Evolutionary conservation across 768 basidiomycete genomes (phyloP).

Genomic region (Russula sp.): DNA sequence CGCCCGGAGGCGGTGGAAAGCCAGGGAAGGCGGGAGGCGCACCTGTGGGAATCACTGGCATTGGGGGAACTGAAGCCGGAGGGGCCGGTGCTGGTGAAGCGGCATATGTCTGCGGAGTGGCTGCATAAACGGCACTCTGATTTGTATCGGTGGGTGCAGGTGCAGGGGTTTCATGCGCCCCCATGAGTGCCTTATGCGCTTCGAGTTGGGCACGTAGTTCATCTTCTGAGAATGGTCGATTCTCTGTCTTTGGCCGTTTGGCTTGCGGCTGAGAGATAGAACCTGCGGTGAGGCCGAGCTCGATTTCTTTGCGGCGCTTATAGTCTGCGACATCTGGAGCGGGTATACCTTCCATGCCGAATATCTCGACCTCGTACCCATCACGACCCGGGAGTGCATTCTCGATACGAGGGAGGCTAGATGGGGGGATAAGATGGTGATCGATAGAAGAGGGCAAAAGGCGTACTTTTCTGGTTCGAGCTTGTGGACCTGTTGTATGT

Average conservation of each 20-base stretch:
- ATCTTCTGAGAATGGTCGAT: conserved; percentile 72
- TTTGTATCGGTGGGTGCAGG: conserved; percentile 43
- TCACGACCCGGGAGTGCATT: conserved; percentile 96
- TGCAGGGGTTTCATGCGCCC: conserved; percentile 44
- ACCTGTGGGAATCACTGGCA: conserved; percentile 45
- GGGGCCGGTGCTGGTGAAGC: conserved; percentile 40
- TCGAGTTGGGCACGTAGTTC: conserved; percentile 82
- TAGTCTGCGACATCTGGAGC: conserved; percentile 93
- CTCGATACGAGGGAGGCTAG: conserved; percentile 81
- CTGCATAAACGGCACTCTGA: conserved; percentile 65
- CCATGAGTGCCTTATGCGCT: conserved; percentile 93
- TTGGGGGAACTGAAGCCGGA: conserved; percentile 34
- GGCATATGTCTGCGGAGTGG: conserved; percentile 69
- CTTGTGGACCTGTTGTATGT: conserved; percentile 98
- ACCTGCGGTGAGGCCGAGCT: conserved; percentile 80
- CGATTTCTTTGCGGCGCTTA: conserved; percentile 92
- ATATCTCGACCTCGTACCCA: conserved; percentile 98
- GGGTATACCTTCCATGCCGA: conserved; percentile 98
- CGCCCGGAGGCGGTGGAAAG: conserved; percentile 43
- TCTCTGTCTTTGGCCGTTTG: conserved; percentile 79
- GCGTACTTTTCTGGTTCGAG: conserved; percentile 81
- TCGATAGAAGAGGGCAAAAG: neutral
- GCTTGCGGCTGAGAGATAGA: conserved; percentile 77
- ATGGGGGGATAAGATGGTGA: conserved; percentile 16
- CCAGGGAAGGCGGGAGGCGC: conserved; percentile 46